Evolutionary conservation across 2,329 filamentous ascomycete species (phyloP).

Genomic region (Pyrenophora tritici-repentis): DNA sequence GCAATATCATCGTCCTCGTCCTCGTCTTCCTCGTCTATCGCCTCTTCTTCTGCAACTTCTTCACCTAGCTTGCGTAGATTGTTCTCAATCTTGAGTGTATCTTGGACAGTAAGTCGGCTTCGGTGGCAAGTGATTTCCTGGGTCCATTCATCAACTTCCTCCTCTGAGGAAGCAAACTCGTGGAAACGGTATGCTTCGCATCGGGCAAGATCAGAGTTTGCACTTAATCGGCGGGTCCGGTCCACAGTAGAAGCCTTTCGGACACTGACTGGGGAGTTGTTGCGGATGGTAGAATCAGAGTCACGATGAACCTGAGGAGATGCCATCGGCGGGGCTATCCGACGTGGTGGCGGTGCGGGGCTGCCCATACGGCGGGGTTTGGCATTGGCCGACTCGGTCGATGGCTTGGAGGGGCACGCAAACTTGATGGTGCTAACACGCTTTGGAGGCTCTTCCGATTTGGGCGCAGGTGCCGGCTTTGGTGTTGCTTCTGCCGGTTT

Average conservation of each 20-base stretch:
- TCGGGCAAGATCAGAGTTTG: slow-evolving; percentile 53
- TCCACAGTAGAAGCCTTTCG: slow-evolving; percentile 45
- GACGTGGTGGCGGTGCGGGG: slow-evolving; percentile 47
- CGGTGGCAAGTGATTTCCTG: slow-evolving; percentile 67
- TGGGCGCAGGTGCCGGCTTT: slow-evolving; percentile 27
- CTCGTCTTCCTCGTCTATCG: slow-evolving; percentile 59
- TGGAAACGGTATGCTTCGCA: slow-evolving; percentile 71
- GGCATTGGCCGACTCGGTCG: slow-evolving; percentile 46
- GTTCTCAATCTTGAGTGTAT: slow-evolving; percentile 89
- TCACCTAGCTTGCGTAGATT: slow-evolving; percentile 82
- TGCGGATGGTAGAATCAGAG: slow-evolving; percentile 57
- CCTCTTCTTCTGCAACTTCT: slow-evolving; percentile 86
- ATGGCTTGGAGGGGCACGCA: slow-evolving; percentile 64
- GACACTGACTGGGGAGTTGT: slow-evolving; percentile 52
- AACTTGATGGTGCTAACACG: slow-evolving; percentile 73
- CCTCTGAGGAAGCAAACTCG: slow-evolving; percentile 87
- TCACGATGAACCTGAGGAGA: slow-evolving; percentile 50
- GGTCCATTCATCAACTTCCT: slow-evolving; percentile 91
- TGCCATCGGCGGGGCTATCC: slow-evolving; percentile 38
- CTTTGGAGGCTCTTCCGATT: slow-evolving; percentile 48
- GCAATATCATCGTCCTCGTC: slow-evolving; percentile 57
- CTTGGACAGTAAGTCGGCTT: slow-evolving; percentile 81
- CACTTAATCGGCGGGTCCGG: slow-evolving; percentile 43
- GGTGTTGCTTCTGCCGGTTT: slow-evolving; percentile 41
- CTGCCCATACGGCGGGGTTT: slow-evolving; percentile 51